A percentile compares a stretch with the other conserved stretches of the same genome.
These are phyloP conservation scores for Carex pumila DNA, from an alignment of 176 grass and related monocot genomes.

Conservation along the genomic window DNA sequence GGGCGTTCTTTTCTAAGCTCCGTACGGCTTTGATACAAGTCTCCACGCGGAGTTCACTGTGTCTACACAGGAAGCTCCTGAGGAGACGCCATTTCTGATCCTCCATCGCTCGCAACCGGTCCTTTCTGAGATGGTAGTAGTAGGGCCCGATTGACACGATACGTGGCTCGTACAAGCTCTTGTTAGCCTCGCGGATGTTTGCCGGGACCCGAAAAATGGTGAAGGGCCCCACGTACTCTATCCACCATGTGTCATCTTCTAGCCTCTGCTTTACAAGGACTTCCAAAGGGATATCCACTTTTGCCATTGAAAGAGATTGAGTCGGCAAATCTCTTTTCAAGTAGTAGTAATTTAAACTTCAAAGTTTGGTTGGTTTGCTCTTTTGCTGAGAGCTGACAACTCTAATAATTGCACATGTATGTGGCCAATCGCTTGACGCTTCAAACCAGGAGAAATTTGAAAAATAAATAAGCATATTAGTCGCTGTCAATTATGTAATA, in stretches of 20 bases:
- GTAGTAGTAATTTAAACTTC: neutral
- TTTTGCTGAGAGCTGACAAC: neutral
- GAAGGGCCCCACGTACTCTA: conserved; percentile 15
- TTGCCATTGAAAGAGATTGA: neutral
- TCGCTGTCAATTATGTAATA: neutral
- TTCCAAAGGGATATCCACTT: conserved; percentile 7
- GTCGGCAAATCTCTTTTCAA: neutral
- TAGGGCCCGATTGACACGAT: conserved; percentile 13
- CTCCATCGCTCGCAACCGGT: conserved; percentile 15
- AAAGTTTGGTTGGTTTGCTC: neutral
- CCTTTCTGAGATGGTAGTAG: conserved; percentile 7
- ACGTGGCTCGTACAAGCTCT: neutral
- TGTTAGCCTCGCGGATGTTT: conserved; percentile 11
- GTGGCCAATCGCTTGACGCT: conserved; percentile 2
- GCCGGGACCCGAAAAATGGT: conserved; percentile 9
- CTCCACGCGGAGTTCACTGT: neutral
- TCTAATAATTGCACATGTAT: neutral
- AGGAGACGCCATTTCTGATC: conserved; percentile 28
- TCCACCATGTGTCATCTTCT: conserved; percentile 21
- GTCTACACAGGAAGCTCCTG: conserved; percentile 15
- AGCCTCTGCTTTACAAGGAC: conserved; percentile 7
- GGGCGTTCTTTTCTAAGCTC: neutral
- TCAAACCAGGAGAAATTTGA: neutral
- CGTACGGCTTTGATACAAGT: neutral
- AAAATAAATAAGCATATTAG: neutral